phyloP scores from a whole-genome alignment of 805 yeast genomes.

The Debaryomyces hansenii region DNA sequence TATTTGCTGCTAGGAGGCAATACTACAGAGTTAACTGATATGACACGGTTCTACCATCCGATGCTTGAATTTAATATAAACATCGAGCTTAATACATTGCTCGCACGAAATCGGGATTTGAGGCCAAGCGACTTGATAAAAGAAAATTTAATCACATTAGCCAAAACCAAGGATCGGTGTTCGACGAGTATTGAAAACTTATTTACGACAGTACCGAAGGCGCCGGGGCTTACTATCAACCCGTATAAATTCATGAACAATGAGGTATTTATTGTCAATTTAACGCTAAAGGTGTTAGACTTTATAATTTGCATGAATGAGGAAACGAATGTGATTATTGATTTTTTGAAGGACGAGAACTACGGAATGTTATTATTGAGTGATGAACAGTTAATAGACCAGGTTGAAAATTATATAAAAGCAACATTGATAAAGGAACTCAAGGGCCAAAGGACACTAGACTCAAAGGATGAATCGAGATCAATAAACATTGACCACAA shows the following conservation, averaged over 20 bases:
- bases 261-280: slow-evolving; percentile 35
- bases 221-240: neutral
- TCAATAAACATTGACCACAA: neutral
- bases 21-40: slow-evolving; percentile 8
- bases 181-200: neutral
- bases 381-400: slow-evolving; percentile 23
- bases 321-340: slow-evolving; percentile 16
- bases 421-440: slow-evolving; percentile 12
- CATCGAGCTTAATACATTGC: slow-evolving; percentile 35
- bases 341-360: slow-evolving; percentile 31
- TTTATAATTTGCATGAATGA: slow-evolving; percentile 16
- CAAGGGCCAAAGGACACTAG: neutral
- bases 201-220: neutral
- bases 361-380: slow-evolving; percentile 27
- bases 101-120: slow-evolving; percentile 27
- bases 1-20: slow-evolving; percentile 4
- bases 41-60: slow-evolving; percentile 1
- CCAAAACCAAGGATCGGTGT: slow-evolving; percentile 12
- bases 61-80: slow-evolving; percentile 21
- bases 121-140: slow-evolving; percentile 34
- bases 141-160: slow-evolving; percentile 34
- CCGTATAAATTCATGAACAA: slow-evolving; percentile 8
- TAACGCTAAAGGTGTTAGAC: slow-evolving; percentile 22
- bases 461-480: neutral
- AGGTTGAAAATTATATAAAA: slow-evolving; percentile 28